A percentile compares a stretch with the other conserved stretches of the same genome.
phyloP scores from a whole-genome alignment of 345 rosid genomes.

The Acer yangbiense region DNA sequence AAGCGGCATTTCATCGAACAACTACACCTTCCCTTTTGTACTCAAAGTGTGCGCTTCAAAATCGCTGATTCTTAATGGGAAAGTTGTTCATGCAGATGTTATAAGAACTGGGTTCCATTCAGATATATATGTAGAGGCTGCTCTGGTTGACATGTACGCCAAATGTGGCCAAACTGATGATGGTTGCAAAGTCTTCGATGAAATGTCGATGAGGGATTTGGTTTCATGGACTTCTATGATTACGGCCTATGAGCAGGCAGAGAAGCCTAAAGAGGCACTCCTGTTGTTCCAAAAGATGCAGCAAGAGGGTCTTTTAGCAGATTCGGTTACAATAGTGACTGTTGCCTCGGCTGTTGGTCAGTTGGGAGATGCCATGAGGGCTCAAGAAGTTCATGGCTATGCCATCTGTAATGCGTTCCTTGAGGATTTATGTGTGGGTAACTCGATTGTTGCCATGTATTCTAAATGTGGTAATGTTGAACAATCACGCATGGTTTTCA shows the following conservation, averaged over 20 bases:
- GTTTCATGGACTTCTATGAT: conserved; percentile 57
- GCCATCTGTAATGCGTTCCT: conserved; percentile 36
- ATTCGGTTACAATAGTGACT: conserved; percentile 43
- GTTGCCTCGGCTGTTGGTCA: conserved; percentile 59
- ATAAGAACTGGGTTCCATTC: conserved; percentile 37
- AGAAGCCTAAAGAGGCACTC: conserved; percentile 22
- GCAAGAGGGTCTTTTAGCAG: conserved; percentile 35
- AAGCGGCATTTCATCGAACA: conserved; percentile 37
- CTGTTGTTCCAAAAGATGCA: conserved; percentile 31
- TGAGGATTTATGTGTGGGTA: conserved; percentile 40
- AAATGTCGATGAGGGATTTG: conserved; percentile 46
- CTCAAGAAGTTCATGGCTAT: conserved; percentile 34
- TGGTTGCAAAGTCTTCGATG: conserved; percentile 40
- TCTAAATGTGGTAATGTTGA: conserved; percentile 45
- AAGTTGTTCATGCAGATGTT: conserved; percentile 40
- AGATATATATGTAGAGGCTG: conserved; percentile 39
- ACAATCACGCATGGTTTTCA: conserved; percentile 48
- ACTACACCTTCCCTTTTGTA: conserved; percentile 46
- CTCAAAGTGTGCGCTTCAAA: conserved; percentile 44
- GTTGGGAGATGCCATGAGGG: conserved; percentile 37
- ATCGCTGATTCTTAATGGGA: conserved; percentile 37
- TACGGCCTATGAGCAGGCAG: conserved; percentile 36
- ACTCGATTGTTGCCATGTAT: conserved; percentile 52
- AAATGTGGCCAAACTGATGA: conserved; percentile 36
- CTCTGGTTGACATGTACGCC: conserved; percentile 42